Base-by-base conservation (phyloP, 345 rosid genomes). In the Salix viminalis region DNA sequence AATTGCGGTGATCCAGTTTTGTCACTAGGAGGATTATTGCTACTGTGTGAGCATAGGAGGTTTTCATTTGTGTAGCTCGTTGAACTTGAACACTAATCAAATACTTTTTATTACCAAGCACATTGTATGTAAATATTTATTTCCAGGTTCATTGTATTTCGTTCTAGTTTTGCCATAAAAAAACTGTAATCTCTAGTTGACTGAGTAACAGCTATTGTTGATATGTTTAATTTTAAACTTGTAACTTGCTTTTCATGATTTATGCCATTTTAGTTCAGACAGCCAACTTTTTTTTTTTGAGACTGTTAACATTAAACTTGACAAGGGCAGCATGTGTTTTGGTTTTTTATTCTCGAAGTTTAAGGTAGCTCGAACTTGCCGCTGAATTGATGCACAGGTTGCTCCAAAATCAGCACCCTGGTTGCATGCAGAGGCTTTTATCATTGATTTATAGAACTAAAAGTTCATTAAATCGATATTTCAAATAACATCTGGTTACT, bases 121-220 rank as follows among this genome's bases (percentile, higher is more conserved):
- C 30, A n/a, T 69, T 28, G 48, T 18, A 34, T 83, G 88, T 85
- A 79, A 58, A 79, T 85, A 76, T 46, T 37, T 26, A 54, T 21
- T 54, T 23, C 23, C 50, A 44, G 50, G 50, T 44, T 12, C 4
- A 13, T 44, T 44, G 50, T 12, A 3, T 54, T 54, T 19, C 24
- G 60, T 54, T 54, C 60, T 54, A 54, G 60, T 19, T 54, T 54
- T 54, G 24, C 9, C 21, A 19, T 54, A 4, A 44, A 44, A 44
- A 44, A 13, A 44, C 14, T 44, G 13, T 44, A 44, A 12, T 14
- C 5, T 13, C 16, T 10, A 19, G 60, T 21, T 19, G 60, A 54
- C 60, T 19, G 60, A 7, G 60, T 6, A 7, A 1, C 24, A 54
- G 60, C 9, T 54, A 54, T 54, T 54, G 24, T 19, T 54, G 60